Evolutionary conservation across 2,329 filamentous ascomycete species (phyloP).

Genomic region (Aureobasidium musti): DNA sequence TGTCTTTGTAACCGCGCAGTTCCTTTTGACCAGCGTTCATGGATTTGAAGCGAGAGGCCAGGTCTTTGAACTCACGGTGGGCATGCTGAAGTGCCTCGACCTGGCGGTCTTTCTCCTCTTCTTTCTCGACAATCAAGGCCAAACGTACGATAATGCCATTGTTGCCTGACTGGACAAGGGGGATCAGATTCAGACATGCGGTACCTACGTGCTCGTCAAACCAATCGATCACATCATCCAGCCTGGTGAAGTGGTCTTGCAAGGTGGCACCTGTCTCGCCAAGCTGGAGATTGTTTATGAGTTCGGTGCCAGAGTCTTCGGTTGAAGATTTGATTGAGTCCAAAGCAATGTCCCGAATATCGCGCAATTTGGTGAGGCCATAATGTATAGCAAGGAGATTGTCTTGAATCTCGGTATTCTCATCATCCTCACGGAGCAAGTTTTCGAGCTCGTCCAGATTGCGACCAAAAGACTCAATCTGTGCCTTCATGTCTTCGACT

Average conservation of each 20-base stretch:
- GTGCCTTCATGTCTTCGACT: slow-evolving; percentile 88
- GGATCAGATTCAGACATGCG: slow-evolving; percentile 86
- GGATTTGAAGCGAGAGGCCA: slow-evolving; percentile 89
- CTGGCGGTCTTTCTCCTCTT: slow-evolving; percentile 94
- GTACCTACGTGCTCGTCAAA: slow-evolving; percentile 94
- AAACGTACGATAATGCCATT: slow-evolving; percentile 86
- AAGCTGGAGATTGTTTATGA: slow-evolving; percentile 71
- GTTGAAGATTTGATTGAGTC: slow-evolving; percentile 82
- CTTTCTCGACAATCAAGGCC: slow-evolving; percentile 88
- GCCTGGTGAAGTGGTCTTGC: slow-evolving; percentile 81
- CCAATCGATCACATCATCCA: slow-evolving; percentile 87
- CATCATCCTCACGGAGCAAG: slow-evolving; percentile 80
- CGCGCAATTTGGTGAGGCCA: slow-evolving; percentile 84
- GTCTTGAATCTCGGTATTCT: slow-evolving; percentile 84
- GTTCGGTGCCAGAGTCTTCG: slow-evolving; percentile 92
- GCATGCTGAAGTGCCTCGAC: slow-evolving; percentile 91
- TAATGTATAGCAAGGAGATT: slow-evolving; percentile 89
- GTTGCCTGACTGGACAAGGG: slow-evolving; percentile 81
- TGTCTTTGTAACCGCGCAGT: slow-evolving; percentile 93
- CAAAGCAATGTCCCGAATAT: slow-evolving; percentile 95
- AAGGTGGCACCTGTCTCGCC: slow-evolving; percentile 68
- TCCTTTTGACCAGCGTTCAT: slow-evolving; percentile 93
- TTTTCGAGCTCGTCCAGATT: slow-evolving; percentile 73
- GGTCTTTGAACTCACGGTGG: slow-evolving; percentile 91
- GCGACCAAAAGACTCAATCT: slow-evolving; percentile 83